Evolutionary conservation across 2,329 filamentous ascomycete species (phyloP), one percentile per base, ranked within the genome.

Genomic region (Rachicladosporium sp.): DNA sequence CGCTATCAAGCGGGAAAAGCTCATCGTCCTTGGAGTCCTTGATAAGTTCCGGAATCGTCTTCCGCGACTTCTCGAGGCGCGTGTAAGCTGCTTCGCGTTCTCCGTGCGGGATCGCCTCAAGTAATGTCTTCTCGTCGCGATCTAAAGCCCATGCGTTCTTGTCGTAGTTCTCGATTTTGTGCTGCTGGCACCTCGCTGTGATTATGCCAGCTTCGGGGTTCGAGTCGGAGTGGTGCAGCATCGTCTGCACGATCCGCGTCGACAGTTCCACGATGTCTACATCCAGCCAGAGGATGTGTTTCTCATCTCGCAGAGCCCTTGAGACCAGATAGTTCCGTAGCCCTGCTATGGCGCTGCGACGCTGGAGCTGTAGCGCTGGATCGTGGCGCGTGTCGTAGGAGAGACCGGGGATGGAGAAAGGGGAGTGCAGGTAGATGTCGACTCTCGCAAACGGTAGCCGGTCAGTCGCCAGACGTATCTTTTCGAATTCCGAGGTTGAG

Each of bases 191-290:
- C 13, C 54, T 43, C 4, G 57, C 53, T 10, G 59, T 62, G 37
- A 62, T 50, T 31, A 62, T 48, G 3, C 57, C 56, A 6, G 53
- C 53, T 12, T 55, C 49, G 6, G 45, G 45, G 10, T 46, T 49
- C 6, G 36, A 44, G 33, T 44, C 45, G 3, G 57, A 50, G 32
- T 59, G 54, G 1, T 37, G 39, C 13, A 57, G 43, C 52, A 62
- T 61, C 4, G 41, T 40, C 29, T 57, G 52, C 13, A 62, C 45
- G 31, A 62, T 46, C 2, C 50, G 51, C 2, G 41, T 30, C 0
- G 58, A 59, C 8, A 61, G 44, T 37, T 57, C 54, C 23, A 56
- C 58, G 15, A 62, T 50, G 42, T 62, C 59, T n/a, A 58, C 53
- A 38, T 62, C 60, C 6, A 61, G 37, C 60, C 59, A 62, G 23